phyloP scores from a whole-genome alignment of 2,329 filamentous ascomycete species.

The Fusarium sp. region DNA sequence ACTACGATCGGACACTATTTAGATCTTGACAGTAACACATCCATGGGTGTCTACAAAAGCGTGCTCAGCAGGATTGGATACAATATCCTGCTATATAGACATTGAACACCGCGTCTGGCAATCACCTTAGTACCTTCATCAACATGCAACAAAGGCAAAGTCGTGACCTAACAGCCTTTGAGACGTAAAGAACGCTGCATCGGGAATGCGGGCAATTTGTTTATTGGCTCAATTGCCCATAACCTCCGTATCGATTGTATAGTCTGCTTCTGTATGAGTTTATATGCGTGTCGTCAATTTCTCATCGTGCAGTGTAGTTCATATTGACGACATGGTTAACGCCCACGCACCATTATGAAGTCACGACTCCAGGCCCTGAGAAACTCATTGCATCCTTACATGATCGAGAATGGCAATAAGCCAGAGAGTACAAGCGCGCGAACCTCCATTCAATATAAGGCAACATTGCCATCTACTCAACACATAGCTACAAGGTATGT shows the following conservation, averaged over 20 bases:
- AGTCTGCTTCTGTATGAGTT: background rate
- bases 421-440: too few species aligned
- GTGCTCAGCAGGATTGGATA: too few species aligned
- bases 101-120: too few species aligned
- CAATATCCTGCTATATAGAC: too few species aligned
- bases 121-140: background rate
- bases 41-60: background rate
- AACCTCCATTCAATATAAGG: background rate
- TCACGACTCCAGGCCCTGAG: accelerated
- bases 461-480: background rate
- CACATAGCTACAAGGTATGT: background rate
- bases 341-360: too few species aligned
- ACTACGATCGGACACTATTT: background rate
- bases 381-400: background rate
- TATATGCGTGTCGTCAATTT: background rate
- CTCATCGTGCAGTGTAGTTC: too few species aligned
- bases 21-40: background rate
- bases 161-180: too few species aligned
- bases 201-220: background rate
- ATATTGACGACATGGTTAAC: too few species aligned
- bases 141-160: background rate
- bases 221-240: background rate
- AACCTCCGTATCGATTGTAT: too few species aligned
- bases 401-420: too few species aligned
- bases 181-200: background rate